A percentile compares a stretch with the other conserved stretches of the same genome.
phyloP scores from a whole-genome alignment of 768 basidiomycete species.

The Tylopilus rubrobrunneus region DNA sequence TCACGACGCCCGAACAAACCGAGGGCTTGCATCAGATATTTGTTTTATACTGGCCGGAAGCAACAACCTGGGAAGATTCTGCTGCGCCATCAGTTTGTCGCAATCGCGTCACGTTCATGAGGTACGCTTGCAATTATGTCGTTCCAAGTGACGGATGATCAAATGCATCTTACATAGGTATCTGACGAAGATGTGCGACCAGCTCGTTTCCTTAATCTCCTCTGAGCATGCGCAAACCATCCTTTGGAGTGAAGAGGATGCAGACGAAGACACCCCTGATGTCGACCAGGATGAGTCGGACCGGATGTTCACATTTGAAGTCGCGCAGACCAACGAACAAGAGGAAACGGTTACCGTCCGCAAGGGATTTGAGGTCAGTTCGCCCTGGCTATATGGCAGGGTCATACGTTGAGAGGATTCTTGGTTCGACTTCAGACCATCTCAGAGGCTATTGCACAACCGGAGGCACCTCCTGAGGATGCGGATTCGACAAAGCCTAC shows the following conservation, averaged over 20 bases:
- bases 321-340: slow-evolving; percentile 53
- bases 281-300: slow-evolving; percentile 40
- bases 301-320: slow-evolving; percentile 51
- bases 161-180: slow-evolving; percentile 36
- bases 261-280: slow-evolving; percentile 28
- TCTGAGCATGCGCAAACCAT: slow-evolving; percentile 42
- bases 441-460: slow-evolving; percentile 12
- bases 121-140: slow-evolving; percentile 31
- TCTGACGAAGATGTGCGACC: slow-evolving; percentile 58
- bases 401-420: no score
- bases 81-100: slow-evolving; percentile 41
- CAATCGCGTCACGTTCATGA: slow-evolving; percentile 60
- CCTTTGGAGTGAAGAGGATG: slow-evolving; percentile 39
- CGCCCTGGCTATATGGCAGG: background rate
- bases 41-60: slow-evolving; percentile 60
- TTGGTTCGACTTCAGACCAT: background rate
- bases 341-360: slow-evolving; percentile 45
- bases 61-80: slow-evolving; percentile 53
- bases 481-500: slow-evolving; percentile 2
- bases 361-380: slow-evolving; percentile 45
- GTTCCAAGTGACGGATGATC: background rate
- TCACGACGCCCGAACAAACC: slow-evolving; percentile 4
- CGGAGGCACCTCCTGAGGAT: slow-evolving; percentile 7
- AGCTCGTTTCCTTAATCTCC: slow-evolving; percentile 49
- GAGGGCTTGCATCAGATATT: slow-evolving; percentile 31